These are phyloP conservation scores for Beauveria australis DNA, from an alignment of 2,329 filamentous ascomycete genomes.

Conservation along the genomic window DNA sequence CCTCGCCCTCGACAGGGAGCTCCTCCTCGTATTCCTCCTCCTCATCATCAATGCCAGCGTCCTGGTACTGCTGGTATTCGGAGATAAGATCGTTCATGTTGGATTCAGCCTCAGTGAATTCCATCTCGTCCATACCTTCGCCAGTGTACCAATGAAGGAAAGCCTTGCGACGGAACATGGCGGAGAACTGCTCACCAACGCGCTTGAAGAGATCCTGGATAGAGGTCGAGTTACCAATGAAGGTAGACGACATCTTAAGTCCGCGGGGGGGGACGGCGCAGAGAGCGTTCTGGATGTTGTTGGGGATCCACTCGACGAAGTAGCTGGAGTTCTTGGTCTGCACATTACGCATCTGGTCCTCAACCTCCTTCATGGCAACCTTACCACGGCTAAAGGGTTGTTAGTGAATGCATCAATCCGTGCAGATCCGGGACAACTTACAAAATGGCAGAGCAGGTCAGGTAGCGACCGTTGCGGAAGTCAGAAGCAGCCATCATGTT, in stretches of 20 bases:
- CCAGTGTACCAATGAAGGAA: slow-evolving; percentile 99
- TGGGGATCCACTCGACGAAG: slow-evolving; percentile 99
- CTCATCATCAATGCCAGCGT: slow-evolving; percentile 92
- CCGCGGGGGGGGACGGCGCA: slow-evolving; percentile 97
- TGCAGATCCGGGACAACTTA: slow-evolving; percentile 36
- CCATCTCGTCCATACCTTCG: slow-evolving; percentile 99
- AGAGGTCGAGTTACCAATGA: slow-evolving; percentile 97
- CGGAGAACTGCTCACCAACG: slow-evolving; percentile 98
- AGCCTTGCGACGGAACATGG: slow-evolving; percentile 99
- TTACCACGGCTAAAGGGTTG: slow-evolving; percentile 68
- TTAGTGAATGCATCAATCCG: slow-evolving; percentile 11
- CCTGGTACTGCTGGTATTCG: slow-evolving; percentile 99
- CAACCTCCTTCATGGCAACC: slow-evolving; percentile 99
- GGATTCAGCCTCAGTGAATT: slow-evolving; percentile 99
- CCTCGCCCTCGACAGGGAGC: slow-evolving; percentile 62
- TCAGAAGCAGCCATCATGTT: slow-evolving; percentile 99
- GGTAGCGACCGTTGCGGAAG: slow-evolving; percentile 99
- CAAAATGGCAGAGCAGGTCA: slow-evolving; percentile 99
- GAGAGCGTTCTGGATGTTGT: slow-evolving; percentile 99
- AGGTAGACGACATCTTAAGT: slow-evolving; percentile 98
- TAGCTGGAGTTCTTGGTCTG: slow-evolving; percentile 99
- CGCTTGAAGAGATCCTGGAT: slow-evolving; percentile 99
- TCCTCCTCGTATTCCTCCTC: slow-evolving; percentile 41
- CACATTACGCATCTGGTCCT: slow-evolving; percentile 99
- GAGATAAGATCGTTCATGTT: slow-evolving; percentile 99